Base-by-base conservation (phyloP, 192 early-diverging fungal species). In the Funneliformis mosseae region DNA sequence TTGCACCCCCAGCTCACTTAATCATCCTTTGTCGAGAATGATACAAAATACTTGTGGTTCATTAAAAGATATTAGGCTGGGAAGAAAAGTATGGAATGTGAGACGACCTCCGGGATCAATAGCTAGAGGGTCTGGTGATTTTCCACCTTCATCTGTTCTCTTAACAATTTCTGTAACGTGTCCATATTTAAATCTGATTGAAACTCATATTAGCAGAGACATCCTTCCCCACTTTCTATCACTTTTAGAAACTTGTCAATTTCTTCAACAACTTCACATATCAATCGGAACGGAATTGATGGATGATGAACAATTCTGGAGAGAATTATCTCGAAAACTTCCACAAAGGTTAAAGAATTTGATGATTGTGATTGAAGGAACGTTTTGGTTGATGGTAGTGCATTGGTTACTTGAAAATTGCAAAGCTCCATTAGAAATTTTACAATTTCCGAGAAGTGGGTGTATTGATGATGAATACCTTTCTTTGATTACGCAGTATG, bases 381-480 rank as follows among this genome's bases (percentile, higher is more conserved):
- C 68, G n/a, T 70, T 70, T 70, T 70, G 68, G 68, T 70, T 70
- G 21, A 70, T 70, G 39, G 39, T 70, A 43, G n/a, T 70, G 42
- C 68, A 70, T 45, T 70, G 68, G 68, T 28, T 75, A 59, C 25
- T 75, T 23, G 50, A 21, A 48, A 48, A 75, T 38, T 75, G 73
- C 14, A 59, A 28, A 27, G 46, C 46, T 23, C 73, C 73, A 33
- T 55, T 75, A 39, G 73, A 75, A 28, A 28, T 38, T 27, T 75
- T 75, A 59, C 73, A 75, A 75, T 75, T 75, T 48, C 73, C 73
- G 16, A 60, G 46, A 25, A 59, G 46, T 33, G 18, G 5, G 8
- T 75, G 73, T 75, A 75, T 75, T 38, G 73, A 75, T 75, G 46
- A 75, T 39, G 46, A 75, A 59, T 60, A 75, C 12, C 28, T 75